Evolutionary conservation across 1,139 yeast species (phyloP).

Genomic region (Magnusiomyces sp.): DNA sequence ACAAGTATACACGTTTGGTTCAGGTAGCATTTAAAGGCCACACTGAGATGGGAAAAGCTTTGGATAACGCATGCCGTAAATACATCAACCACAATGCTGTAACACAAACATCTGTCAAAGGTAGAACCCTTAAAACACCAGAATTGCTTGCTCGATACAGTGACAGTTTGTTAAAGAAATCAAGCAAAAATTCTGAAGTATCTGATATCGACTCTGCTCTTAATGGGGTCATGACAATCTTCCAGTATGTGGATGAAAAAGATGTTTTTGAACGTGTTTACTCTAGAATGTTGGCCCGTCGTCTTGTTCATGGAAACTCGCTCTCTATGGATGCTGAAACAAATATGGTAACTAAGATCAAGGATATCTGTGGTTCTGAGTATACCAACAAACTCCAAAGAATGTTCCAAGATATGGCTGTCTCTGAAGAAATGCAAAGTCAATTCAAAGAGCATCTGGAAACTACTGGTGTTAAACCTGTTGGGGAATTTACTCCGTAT

Average conservation of each 20-base stretch:
- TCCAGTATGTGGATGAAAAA: conserved; percentile 85
- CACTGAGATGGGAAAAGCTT: conserved; percentile 73
- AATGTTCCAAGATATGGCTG: conserved; percentile 92
- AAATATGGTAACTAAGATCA: conserved; percentile 73
- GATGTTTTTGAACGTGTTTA: conserved; percentile 93
- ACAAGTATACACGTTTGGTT: conserved; percentile 60
- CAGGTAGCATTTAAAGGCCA: conserved; percentile 63
- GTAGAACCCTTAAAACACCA: conserved; percentile 51
- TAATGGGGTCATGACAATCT: conserved; percentile 78
- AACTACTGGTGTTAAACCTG: conserved; percentile 38
- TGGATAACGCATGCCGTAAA: conserved; percentile 80
- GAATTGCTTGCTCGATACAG: conserved; percentile 86
- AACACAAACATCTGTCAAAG: conserved; percentile 49
- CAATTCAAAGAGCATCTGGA: conserved; percentile 43
- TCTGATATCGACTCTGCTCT: conserved; percentile 57
- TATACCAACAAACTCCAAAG: conserved; percentile 90
- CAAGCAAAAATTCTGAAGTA: conserved; percentile 57
- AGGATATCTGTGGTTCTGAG: conserved; percentile 85
- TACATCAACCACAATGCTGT: conserved; percentile 78
- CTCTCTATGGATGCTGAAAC: conserved; percentile 83
- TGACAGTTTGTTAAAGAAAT: conserved; percentile 71
- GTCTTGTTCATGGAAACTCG: conserved; percentile 79
- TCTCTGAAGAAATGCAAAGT: conserved; percentile 69
- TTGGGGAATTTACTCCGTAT: conserved; percentile 52
- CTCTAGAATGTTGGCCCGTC: conserved; percentile 78